Evolutionary conservation across 2,329 filamentous ascomycete genomes (phyloP).

Genomic region (Xylariomycetidae sp.): DNA sequence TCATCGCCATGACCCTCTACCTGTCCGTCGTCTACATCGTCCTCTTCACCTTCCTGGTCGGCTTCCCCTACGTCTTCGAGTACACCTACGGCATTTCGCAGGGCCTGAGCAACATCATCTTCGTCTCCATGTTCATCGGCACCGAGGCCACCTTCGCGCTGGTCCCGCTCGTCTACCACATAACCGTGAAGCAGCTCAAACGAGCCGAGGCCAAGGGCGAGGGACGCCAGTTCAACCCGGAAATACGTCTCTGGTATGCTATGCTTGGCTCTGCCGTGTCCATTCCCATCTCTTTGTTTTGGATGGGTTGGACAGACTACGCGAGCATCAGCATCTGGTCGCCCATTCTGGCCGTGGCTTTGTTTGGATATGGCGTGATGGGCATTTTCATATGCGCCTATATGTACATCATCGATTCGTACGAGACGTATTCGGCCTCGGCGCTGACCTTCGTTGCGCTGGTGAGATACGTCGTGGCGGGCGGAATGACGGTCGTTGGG

Average conservation of each 20-base stretch:
- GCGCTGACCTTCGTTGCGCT: slow-evolving; percentile 37
- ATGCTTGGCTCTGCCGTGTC: slow-evolving; percentile 32
- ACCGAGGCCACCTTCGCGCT: slow-evolving; percentile 23
- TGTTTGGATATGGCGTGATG: slow-evolving; percentile 37
- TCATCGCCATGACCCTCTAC: slow-evolving; percentile 38
- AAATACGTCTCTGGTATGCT: slow-evolving; percentile 31
- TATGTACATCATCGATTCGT: slow-evolving; percentile 43
- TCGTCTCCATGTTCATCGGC: slow-evolving; percentile 33
- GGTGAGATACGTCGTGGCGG: slow-evolving; percentile 32
- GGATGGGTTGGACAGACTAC: slow-evolving; percentile 37
- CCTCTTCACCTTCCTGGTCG: slow-evolving; percentile 43
- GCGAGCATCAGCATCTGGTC: slow-evolving; percentile 29
- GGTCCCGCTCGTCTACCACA: slow-evolving; percentile 20
- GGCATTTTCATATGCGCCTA: slow-evolving; percentile 36
- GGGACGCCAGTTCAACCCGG: slow-evolving; percentile 17
- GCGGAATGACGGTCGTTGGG: slow-evolving; percentile 25
- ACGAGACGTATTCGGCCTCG: slow-evolving; percentile 33
- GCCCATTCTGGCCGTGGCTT: slow-evolving; percentile 29
- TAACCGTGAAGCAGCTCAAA: slow-evolving; percentile 16
- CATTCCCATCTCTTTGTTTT: slow-evolving; percentile 37
- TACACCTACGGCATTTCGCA: slow-evolving; percentile 31
- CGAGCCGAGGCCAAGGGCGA: slow-evolving; percentile 7
- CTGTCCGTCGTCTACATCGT: slow-evolving; percentile 43
- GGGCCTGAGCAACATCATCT: slow-evolving; percentile 33
- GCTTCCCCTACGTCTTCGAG: slow-evolving; percentile 39